Evolutionary conservation across 1,284 basidiomycete species (phyloP).

Genomic region (Sparassis latifolia): DNA sequence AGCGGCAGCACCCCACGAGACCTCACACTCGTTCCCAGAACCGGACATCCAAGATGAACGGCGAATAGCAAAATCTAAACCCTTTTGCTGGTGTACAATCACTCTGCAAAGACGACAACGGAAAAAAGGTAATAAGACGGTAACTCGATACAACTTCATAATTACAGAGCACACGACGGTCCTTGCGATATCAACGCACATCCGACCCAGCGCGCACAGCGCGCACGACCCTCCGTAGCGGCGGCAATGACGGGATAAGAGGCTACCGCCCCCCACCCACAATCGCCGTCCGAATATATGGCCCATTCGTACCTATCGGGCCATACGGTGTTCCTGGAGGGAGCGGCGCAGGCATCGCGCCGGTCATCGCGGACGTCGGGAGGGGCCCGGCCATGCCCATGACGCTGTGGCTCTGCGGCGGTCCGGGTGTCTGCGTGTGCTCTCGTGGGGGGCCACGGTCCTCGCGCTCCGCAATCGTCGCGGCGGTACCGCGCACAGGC

Average conservation of each 20-base stretch:
- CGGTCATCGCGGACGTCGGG: slow-evolving; percentile 36
- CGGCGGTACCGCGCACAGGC: slow-evolving; percentile 52
- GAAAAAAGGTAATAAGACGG: not conserved
- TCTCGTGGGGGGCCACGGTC: slow-evolving; percentile 54
- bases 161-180: slow-evolving; percentile 1
- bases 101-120: slow-evolving; percentile 2
- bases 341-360: slow-evolving; percentile 29
- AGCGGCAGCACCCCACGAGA: too few species aligned
- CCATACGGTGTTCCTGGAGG: slow-evolving; percentile 44
- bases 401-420: slow-evolving; percentile 26
- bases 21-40: too few species aligned
- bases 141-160: slow-evolving; percentile 1
- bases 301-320: slow-evolving; percentile 51
- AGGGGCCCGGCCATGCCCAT: slow-evolving; percentile 34
- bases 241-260: slow-evolving; percentile 1
- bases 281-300: slow-evolving; percentile 57
- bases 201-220: not conserved
- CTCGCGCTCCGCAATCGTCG: slow-evolving; percentile 73
- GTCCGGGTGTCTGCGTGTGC: slow-evolving; percentile 51
- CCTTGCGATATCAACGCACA: slow-evolving; percentile 5
- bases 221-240: slow-evolving; percentile 2
- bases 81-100: not conserved
- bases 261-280: slow-evolving; percentile 49
- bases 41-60: too few species aligned
- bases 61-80: too few species aligned